Evolutionary conservation across 2,329 filamentous ascomycete genomes (phyloP), one percentile per base, ranked within the genome.

Genomic region (Massarina eburnea): DNA sequence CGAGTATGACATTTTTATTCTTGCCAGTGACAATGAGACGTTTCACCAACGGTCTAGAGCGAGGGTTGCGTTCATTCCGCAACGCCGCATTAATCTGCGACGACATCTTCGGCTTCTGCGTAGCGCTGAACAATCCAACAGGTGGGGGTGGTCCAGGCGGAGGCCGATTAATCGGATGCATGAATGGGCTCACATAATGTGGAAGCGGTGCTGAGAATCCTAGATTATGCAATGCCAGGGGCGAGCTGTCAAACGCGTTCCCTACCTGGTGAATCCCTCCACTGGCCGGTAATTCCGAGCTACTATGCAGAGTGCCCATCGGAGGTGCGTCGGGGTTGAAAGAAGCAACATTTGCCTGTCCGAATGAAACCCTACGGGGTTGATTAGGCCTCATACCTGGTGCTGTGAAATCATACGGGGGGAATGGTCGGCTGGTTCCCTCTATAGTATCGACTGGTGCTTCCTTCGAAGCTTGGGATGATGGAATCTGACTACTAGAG

Each of bases 11-110:
- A 2, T 27, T 30, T 8, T 48, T 48, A 15, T 51, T 19, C n/a
- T 46, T 43, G 5, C 56, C 57, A 6, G 39, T 51, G 10, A 66
- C 51, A 2, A 61, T 41, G 3, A 64, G 46, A 10, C 55, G 54
- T 7, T 32, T 48, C 17, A 65, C 5, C 0, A 41, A 10, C 14
- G 55, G 17, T n/a, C 39, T 42, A 22, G 36, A 8, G 7, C 8
- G 29, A 24, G 24, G 12, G 10, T 32, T 34, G 6, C 37, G 12
- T 1, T 14, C 8, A 39, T 41, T 38, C 1, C 39, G 12, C 8
- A 21, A 35, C 2, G n/a, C 10, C 27, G 37, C 8, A 20, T 12
- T 19, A 14, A 17, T 22, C 15, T 21, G 15, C 4, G 36, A 19
- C 15, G 30, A 15, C 8, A 19, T 39, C 37, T 41, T 39, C 3